Conservation (phyloP, 768 basidiomycete species). For the Collybia mongolica region DNA sequence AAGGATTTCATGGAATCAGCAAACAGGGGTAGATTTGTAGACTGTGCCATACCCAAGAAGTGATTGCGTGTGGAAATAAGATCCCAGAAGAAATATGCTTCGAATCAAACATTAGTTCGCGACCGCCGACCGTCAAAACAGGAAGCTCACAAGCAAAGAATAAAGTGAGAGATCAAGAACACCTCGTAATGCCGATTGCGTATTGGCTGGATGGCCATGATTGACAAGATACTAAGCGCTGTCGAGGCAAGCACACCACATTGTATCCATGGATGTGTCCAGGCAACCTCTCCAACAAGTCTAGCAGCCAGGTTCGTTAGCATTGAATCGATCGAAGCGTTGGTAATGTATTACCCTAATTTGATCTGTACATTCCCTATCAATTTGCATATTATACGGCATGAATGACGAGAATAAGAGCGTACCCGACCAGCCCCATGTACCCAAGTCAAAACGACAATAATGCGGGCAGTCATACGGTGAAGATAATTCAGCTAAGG, state of each 20-base stretch:
- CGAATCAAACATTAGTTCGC: not conserved
- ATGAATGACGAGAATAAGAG: not conserved
- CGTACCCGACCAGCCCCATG: constrained; percentile 45
- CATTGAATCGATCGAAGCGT: not conserved
- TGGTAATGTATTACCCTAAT: constrained; percentile 9
- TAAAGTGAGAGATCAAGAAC: constrained; percentile 50
- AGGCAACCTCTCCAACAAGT: constrained; percentile 1
- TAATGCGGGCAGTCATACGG: constrained; percentile 45
- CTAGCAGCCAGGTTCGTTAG: not conserved
- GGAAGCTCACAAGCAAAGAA: constrained; percentile 33
- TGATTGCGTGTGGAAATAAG: constrained; percentile 37
- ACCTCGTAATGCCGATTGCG: constrained; percentile 47
- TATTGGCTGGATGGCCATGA: constrained; percentile 50
- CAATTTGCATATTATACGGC: not conserved
- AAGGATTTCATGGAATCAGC: not conserved
- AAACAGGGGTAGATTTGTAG: no score
- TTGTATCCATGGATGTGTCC: constrained; percentile 27
- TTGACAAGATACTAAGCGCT: constrained; percentile 38
- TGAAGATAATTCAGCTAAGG: constrained; percentile 43
- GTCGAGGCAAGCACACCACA: constrained; percentile 35
- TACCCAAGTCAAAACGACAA: constrained; percentile 46
- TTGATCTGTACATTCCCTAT: constrained; percentile 10
- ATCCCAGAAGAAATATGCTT: constrained; percentile 36
- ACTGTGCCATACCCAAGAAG: no score
- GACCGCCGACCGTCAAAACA: not conserved